phyloP scores from a whole-genome alignment of 1,284 basidiomycete species.

The Sanghuangporus sanghuang region DNA sequence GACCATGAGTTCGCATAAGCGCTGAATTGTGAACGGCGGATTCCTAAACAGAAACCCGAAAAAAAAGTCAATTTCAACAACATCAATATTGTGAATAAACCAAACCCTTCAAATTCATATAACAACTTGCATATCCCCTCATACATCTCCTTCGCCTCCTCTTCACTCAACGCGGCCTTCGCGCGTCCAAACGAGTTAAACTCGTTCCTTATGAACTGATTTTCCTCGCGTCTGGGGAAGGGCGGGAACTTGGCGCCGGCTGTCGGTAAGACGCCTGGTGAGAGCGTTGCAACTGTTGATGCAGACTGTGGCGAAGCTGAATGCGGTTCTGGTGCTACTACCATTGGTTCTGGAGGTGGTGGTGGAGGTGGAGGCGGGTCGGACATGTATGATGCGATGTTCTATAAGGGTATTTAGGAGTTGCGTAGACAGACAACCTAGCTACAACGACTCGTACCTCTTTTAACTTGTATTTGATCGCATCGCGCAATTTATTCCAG shows the following conservation, averaged over 20 bases:
- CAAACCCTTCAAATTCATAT: conserved; percentile 72
- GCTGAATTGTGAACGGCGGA: conserved; percentile 90
- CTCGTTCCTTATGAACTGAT: conserved; percentile 31
- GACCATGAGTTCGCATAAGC: conserved; percentile 81
- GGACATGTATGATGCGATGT: conserved; percentile 50
- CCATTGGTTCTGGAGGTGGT: conserved; percentile 20
- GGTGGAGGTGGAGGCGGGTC: conserved; percentile 38
- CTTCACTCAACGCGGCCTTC: conserved; percentile 55
- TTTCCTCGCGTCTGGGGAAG: conserved; percentile 61
- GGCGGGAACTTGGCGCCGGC: conserved; percentile 78
- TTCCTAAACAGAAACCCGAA: conserved; percentile 35
- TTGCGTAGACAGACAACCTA: conserved; percentile 16
- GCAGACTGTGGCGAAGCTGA: conserved; percentile 26
- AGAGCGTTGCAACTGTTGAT: conserved; percentile 13
- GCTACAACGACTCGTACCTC: conserved; percentile 39
- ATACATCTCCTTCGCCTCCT: conserved; percentile 61
- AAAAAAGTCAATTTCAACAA: no score
- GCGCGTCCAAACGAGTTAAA: conserved; percentile 49
- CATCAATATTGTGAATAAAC: no score
- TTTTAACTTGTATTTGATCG: conserved; percentile 65
- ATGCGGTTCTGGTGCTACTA: conserved; percentile 23
- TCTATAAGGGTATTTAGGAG: conserved; percentile 35
- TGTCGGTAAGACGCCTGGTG: conserved; percentile 25
- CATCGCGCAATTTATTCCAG: conserved; percentile 68
- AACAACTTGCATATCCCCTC: conserved; percentile 57